These are phyloP conservation scores for Tuber calosporum DNA, from an alignment of 495 filamentous ascomycete genomes.

Conservation along the genomic window DNA sequence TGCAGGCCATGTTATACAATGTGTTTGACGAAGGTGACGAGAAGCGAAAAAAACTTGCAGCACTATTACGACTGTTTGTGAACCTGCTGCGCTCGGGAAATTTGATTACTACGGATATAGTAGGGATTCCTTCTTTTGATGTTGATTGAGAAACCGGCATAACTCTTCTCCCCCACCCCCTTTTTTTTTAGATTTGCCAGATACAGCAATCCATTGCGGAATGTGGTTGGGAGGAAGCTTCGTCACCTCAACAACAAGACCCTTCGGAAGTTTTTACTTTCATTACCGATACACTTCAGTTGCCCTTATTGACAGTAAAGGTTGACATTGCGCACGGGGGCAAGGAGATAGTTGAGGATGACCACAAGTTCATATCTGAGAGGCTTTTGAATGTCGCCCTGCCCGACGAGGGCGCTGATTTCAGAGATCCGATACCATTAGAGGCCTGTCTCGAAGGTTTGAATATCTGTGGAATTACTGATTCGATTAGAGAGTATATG, in stretches of 20 bases:
- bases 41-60: conserved; percentile 62
- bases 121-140: conserved; percentile 44
- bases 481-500: neutral
- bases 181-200: conserved; percentile 57
- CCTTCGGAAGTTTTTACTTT: conserved; percentile 92
- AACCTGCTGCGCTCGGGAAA: conserved; percentile 80
- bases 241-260: conserved; percentile 72
- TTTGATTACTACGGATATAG: conserved; percentile 78
- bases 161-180: conserved; percentile 29
- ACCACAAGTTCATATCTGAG: conserved; percentile 92
- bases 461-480: conserved; percentile 2
- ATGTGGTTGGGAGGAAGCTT: conserved; percentile 87
- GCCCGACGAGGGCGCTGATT: conserved; percentile 52
- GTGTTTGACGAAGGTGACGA: conserved; percentile 55
- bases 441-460: conserved; percentile 75
- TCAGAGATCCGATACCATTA: conserved; percentile 60
- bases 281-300: conserved; percentile 77
- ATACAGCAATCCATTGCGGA: conserved; percentile 75
- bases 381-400: conserved; percentile 85
- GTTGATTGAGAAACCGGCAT: conserved; percentile 32
- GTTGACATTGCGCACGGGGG: conserved; percentile 93
- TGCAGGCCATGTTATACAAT: conserved; percentile 65
- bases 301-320: conserved; percentile 83
- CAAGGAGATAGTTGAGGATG: conserved; percentile 69
- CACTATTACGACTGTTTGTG: conserved; percentile 78